Evolutionary conservation across 768 basidiomycete species (phyloP), one percentile per base, ranked within the genome.

Genomic region (Hysterangium stoloniferum): DNA sequence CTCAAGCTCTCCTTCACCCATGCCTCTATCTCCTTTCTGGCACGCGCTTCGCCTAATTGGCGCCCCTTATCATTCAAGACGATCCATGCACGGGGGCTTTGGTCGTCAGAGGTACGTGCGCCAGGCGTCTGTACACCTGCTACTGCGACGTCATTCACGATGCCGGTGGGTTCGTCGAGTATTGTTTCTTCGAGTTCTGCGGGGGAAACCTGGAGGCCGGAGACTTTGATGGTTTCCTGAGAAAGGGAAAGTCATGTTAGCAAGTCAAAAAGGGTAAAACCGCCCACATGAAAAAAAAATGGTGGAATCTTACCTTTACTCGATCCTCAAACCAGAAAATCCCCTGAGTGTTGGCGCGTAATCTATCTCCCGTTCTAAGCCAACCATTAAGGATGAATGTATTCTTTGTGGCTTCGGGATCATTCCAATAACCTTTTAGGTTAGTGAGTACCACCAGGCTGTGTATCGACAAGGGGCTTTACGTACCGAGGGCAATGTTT

Each of bases 141-240:
- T 15, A 90, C 87, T 1, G 74, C 71, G 12, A 70, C 83, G 54
- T 90, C 88, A 7, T 61, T 64, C 52, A 89, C 75, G 41, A 87
- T 71, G 15, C 67, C 67, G 6, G 73, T 72, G 0, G 86, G 83
- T 33, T 89, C 78, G 0, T 69, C 70, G 17, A 81, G 71, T 2
- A 90, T 66, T 20, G 72, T 74, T 24, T 78, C 71, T 61, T 90
- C 88, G 45, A 90, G 82, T 60, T 91, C 87, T 15, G 76, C 73
- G 0, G 87, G 88, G 0, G 88, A 86, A 0, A 90, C 88, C 64
- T 90, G 88, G 43, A 70, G 71, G 3, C 87, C 88, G 0, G 84
- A 86, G 2, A 91, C 74, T 60, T 91, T 91, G 19, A 91, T 70
- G 0, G 79, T 87, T 59, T 90, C 88, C 80, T 86, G 25, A 34